Conservation (phyloP, 495 filamentous ascomycete genomes). For the Penicillium lagena region DNA sequence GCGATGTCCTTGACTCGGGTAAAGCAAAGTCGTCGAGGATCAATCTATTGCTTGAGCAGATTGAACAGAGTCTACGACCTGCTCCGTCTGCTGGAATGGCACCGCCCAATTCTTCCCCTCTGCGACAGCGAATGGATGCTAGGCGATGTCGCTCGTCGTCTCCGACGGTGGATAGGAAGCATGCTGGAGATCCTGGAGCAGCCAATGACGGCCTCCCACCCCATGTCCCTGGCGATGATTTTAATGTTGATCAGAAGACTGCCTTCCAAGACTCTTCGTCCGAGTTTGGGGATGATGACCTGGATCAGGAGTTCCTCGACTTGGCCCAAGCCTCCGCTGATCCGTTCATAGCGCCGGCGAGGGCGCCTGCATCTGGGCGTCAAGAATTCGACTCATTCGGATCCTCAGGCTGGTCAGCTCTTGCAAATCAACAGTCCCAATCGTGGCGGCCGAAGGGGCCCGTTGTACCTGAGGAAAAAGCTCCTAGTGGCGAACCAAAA, state of each 20-base stretch:
- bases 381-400: slow-evolving; percentile 3
- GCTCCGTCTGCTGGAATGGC: slow-evolving; percentile 19
- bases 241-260: slow-evolving; percentile 4
- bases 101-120: slow-evolving; percentile 51
- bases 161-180: slow-evolving; percentile 32
- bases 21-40: slow-evolving; percentile 53
- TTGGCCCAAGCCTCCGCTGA: slow-evolving; percentile 32
- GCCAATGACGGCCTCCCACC: slow-evolving; percentile 2
- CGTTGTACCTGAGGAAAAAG: slow-evolving; percentile 13
- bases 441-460: slow-evolving; percentile 1
- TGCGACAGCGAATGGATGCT: slow-evolving; percentile 33
- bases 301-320: slow-evolving; percentile 50
- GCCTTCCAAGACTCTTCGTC: slow-evolving; percentile 38
- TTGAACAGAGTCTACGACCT: slow-evolving; percentile 55
- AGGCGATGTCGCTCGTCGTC: slow-evolving; percentile 35
- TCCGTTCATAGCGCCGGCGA: slow-evolving; percentile 19
- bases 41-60: slow-evolving; percentile 56
- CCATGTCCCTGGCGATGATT: slow-evolving; percentile 1
- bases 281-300: slow-evolving; percentile 56
- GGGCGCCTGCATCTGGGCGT: neutral
- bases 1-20: slow-evolving; percentile 40
- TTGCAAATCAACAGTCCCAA: slow-evolving; percentile 8
- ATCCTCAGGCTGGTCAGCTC: slow-evolving; percentile 12
- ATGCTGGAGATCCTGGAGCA: slow-evolving; percentile 1
- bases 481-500: slow-evolving; percentile 45